These are phyloP conservation scores for Malassezia restricta DNA, from an alignment of 1,284 basidiomycete species.

Conservation along the genomic window DNA sequence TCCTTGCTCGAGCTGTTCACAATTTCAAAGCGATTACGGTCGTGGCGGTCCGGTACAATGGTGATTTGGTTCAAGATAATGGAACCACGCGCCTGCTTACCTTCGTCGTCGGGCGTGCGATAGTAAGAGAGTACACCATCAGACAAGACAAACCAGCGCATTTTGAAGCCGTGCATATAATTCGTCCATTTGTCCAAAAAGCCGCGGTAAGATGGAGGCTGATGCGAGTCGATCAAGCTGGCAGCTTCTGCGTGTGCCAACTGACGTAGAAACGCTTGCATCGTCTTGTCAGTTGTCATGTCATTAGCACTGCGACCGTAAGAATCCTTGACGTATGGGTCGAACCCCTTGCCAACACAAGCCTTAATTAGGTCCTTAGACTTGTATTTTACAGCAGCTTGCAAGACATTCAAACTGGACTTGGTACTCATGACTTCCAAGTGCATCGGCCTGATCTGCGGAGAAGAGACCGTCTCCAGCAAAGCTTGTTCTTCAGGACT, in stretches of 20 bases:
- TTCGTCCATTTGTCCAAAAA: slow-evolving; percentile 70
- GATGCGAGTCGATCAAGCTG: slow-evolving; percentile 38
- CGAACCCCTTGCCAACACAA: slow-evolving; percentile 70
- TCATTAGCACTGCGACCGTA: slow-evolving; percentile 66
- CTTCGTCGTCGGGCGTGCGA: slow-evolving; percentile 81
- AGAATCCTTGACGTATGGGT: slow-evolving; percentile 75
- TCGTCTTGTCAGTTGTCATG: slow-evolving; percentile 58
- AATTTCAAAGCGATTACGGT: slow-evolving; percentile 70
- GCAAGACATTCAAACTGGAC: slow-evolving; percentile 62
- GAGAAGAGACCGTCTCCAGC: slow-evolving; percentile 22
- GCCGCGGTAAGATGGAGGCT: slow-evolving; percentile 38
- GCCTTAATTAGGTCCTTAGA: slow-evolving; percentile 72
- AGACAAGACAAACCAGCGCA: slow-evolving; percentile 85
- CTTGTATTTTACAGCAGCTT: slow-evolving; percentile 72
- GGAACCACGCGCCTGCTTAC: slow-evolving; percentile 70
- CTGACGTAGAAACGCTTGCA: slow-evolving; percentile 71
- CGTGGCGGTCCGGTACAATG: slow-evolving; percentile 46
- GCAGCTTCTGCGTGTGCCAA: slow-evolving; percentile 48
- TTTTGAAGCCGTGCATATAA: slow-evolving; percentile 76
- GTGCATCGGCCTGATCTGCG: slow-evolving; percentile 28
- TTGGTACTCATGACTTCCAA: slow-evolving; percentile 24
- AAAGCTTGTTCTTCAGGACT: slow-evolving; percentile 60
- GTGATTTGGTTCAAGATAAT: slow-evolving; percentile 73
- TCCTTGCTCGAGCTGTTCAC: slow-evolving; percentile 51
- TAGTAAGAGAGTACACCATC: slow-evolving; percentile 66